Percentiles rank a stretch among this genome's conserved stretches.
Evolutionary conservation across 2,329 filamentous ascomycete genomes (phyloP).

Genomic region (Elsinoe necatrix): DNA sequence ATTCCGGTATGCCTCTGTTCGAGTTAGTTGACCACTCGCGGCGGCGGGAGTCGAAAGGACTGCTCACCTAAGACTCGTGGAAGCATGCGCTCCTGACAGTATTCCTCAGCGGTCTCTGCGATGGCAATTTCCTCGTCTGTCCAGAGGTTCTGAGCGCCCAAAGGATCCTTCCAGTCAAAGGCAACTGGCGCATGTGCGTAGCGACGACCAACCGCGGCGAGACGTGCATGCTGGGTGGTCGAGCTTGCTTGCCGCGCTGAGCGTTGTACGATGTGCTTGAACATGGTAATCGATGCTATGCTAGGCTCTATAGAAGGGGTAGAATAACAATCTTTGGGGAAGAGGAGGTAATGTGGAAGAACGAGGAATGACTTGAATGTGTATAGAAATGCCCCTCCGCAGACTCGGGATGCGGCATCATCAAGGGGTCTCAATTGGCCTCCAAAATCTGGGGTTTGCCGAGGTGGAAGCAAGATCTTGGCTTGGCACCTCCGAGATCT

Average conservation of each 20-base stretch:
- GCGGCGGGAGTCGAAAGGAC: constrained; percentile 10
- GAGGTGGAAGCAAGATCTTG: constrained; percentile 8
- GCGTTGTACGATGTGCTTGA: constrained; percentile 35
- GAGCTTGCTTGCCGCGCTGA: constrained; percentile 34
- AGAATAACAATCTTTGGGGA: not conserved
- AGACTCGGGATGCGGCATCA: constrained; percentile 8
- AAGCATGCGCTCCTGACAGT: constrained; percentile 82
- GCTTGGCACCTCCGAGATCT: constrained; percentile 13
- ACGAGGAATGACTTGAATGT: not conserved
- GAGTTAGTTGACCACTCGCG: constrained; percentile 15
- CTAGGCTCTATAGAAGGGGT: not conserved
- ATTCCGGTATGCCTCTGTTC: constrained; percentile 70
- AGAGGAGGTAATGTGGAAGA: not conserved
- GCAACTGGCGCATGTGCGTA: constrained; percentile 36
- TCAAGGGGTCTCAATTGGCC: not conserved
- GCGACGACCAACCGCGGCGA: constrained; percentile 29
- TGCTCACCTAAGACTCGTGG: constrained; percentile 72
- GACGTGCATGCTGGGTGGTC: constrained; percentile 24
- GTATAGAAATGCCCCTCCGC: constrained; percentile 1
- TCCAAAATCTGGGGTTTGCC: constrained; percentile 7
- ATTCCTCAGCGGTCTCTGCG: constrained; percentile 80
- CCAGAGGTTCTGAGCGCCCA: constrained; percentile 63
- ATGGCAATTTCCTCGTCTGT: constrained; percentile 90
- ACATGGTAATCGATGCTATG: constrained; percentile 30
- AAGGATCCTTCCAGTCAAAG: constrained; percentile 90